Base-by-base conservation (phyloP, 2,329 filamentous ascomycete species). In the Neofusicoccum sp. region DNA sequence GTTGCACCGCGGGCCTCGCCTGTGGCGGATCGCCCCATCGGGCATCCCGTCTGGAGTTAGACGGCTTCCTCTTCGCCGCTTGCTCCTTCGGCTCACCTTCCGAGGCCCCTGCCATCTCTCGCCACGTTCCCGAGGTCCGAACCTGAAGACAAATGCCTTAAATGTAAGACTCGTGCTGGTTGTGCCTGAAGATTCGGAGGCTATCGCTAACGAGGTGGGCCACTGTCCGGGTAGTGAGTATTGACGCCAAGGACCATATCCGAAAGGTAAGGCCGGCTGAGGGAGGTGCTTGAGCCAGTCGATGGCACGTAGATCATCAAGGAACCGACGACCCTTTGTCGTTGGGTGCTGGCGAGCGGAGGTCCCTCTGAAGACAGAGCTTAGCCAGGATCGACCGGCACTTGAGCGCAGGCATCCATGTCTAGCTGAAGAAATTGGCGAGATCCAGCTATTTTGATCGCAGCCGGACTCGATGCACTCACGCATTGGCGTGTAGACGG, bases 361-460 rank as follows among this genome's bases (percentile, higher is more conserved):
- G 54, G 36, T 41, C 16, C 29, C 54, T 44, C 41, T 34, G 54
- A 58, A 41, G 39, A 22, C 54, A 28, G 54, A 45, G 39, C 54
- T 58, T 58, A 31, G 41, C 16, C 41, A 45, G 54, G 54, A 58
- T 58, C 54, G 54, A 58, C 54, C 54, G 54, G 54, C 39, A 58
- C 39, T 45, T 44, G 28, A 47, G 54, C 39, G 39, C 54, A 45
- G 54, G n/a, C 16, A 58, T 45, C 54, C 54, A 22, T 34, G 54
- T 45, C 41, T 11, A 58, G 54, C 54, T 47, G 43, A 37, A 14
- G 41, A 45, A 43, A 9, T 36, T n/a, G 22, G 29, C 39, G 6
- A 34, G 41, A 58, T 45, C 54, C 54, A 58, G 31, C 45, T 56
- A 36, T 45, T 45, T 45, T 34, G 29, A 34, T 14, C 28, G 31